A percentile compares a stretch with the other conserved stretches of the same genome.
phyloP scores from a whole-genome alignment of 345 rosid genomes.

The Microthlaspi erraticum region DNA sequence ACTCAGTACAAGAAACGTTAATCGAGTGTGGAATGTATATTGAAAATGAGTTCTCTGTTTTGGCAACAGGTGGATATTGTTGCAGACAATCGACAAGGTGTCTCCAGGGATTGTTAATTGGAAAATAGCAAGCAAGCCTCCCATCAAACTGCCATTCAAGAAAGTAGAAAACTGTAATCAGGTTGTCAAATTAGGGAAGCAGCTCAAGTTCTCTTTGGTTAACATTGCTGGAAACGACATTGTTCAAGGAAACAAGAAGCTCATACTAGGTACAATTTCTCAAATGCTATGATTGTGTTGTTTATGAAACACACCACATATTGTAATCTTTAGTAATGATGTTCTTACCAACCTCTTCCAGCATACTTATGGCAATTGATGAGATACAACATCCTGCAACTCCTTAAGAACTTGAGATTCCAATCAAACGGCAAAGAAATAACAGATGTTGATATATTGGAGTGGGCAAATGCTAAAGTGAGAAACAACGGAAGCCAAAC shows the following conservation, averaged over 20 bases:
- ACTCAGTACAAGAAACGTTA: not conserved
- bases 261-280: constrained; percentile 70
- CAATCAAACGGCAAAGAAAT: constrained; percentile 92
- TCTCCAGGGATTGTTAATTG: constrained; percentile 96
- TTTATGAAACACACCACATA: not conserved
- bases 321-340: not conserved
- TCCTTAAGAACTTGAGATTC: constrained; percentile 85
- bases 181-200: constrained; percentile 93
- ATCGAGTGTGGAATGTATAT: not conserved
- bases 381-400: constrained; percentile 96
- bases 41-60: not conserved
- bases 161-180: constrained; percentile 98
- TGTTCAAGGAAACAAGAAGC: constrained; percentile 93
- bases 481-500: constrained; percentile 69
- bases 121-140: constrained; percentile 94
- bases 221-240: constrained; percentile 96
- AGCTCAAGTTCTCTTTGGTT: constrained; percentile 91
- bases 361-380: constrained; percentile 97
- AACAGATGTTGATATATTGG: constrained; percentile 77
- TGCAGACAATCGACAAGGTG: constrained; percentile 92
- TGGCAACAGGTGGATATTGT: constrained; percentile 80
- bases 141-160: constrained; percentile 92
- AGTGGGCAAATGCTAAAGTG: constrained; percentile 91
- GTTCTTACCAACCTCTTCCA: constrained; percentile 37
- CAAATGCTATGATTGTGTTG: constrained; percentile 4